Evolutionary conservation across 371 early-diverging fungal genomes (phyloP), one percentile per base, ranked within the genome.

Genomic region (Syncephalastrum monosporum): DNA sequence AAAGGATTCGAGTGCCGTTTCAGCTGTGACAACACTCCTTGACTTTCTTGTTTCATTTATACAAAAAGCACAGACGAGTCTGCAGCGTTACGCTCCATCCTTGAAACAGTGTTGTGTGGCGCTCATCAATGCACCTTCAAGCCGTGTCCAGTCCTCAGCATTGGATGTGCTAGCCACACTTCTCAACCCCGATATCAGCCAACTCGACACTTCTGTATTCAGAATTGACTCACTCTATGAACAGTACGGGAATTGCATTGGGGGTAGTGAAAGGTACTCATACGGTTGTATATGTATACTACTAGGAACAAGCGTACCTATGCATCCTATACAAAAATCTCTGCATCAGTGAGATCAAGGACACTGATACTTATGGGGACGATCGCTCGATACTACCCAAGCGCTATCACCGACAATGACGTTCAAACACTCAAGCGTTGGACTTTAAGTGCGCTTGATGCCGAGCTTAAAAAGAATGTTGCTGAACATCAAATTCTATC

Each of bases 211-310:
- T 4, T 12, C 24, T 4, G 58, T 24, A 17, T 50, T 70, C 16
- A 47, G 93, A 59, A 85, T 92, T 15, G 84, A 88, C 58, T 78
- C 88, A 51, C 57, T 86, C 15, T 83, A 94, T 45, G 61, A 65
- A 38, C 79, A 83, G 65, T 75, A 90, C 42, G 67, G 59, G 24
- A 2, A 42, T 23, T 1, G 3, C 6, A 5, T 17, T 6, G 3
- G 12, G 2, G 12, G 12, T 33, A 5, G 5, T 33, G 2, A 0
- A 8, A 10, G 38, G 12, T 33, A 10, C 38, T 33, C 38, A 33
- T 33, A 33, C 10, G 7, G 29, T 29, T 21, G 10, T 10, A 12
- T 8, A 33, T 33, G 2, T 10, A 33, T 33, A 33, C 2, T 10
- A 33, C 5, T 33, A 33, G 38, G 38, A 33, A 33, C 10, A 33